phyloP scores from a whole-genome alignment of 73 alveolate genomes.

The Paramecium primaurelia region DNA sequence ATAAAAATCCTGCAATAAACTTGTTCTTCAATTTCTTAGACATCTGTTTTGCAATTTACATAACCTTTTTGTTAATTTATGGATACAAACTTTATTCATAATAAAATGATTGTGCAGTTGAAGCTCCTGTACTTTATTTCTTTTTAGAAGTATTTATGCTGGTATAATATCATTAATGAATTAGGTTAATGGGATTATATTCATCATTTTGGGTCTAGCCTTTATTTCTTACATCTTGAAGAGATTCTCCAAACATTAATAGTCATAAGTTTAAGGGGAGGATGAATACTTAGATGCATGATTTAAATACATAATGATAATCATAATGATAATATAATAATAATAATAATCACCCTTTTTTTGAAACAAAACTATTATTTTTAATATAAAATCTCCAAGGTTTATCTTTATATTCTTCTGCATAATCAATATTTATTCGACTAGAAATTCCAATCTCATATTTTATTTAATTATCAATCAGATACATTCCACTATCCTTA shows the following conservation, averaged over 20 bases:
- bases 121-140: not conserved
- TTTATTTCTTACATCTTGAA: not conserved
- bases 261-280: not conserved
- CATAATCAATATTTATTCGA: slow-evolving; percentile 48
- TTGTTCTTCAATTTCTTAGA: slow-evolving; percentile 52
- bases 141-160: not conserved
- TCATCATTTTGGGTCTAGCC: not conserved
- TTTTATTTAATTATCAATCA: not conserved
- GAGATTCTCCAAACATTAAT: not conserved
- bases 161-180: not conserved
- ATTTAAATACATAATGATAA: not conserved
- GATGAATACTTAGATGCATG: slow-evolving; percentile 16
- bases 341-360: not conserved
- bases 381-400: slow-evolving; percentile 42
- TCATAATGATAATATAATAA: not conserved
- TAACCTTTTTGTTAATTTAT: not conserved
- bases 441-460: slow-evolving; percentile 31
- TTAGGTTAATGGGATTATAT: slow-evolving; percentile 22
- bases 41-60: slow-evolving; percentile 20
- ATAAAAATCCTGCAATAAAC: slow-evolving; percentile 53
- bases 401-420: slow-evolving; percentile 48
- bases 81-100: not conserved
- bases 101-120: not conserved
- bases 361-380: slow-evolving; percentile 47
- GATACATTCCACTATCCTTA: not conserved